phyloP scores from a whole-genome alignment of 208 protist species.

The Naegleria gruberi region DNA sequence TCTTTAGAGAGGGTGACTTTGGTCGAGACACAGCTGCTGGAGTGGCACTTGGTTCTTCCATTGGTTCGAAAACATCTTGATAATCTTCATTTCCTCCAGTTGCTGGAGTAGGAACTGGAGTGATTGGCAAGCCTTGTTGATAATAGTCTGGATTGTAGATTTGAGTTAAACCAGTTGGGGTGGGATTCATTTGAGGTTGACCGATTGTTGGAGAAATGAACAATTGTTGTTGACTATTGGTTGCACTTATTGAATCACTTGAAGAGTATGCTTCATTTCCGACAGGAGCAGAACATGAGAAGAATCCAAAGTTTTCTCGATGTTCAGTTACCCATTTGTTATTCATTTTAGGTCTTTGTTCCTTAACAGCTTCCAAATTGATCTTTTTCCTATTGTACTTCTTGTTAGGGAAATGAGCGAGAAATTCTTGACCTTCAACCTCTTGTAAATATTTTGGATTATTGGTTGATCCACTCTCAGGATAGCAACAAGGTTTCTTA shows the following conservation, averaged over 20 bases:
- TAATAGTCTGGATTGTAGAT: not conserved
- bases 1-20: not conserved
- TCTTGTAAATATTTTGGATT: not conserved
- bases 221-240: too few relatives aligned
- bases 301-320: not conserved
- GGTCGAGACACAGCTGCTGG: too few relatives aligned
- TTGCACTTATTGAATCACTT: not conserved
- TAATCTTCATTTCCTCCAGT: not conserved
- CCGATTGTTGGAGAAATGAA: not conserved
- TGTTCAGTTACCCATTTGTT: slow-evolving; percentile 9
- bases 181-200: too few relatives aligned
- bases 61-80: not conserved
- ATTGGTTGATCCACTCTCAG: not conserved
- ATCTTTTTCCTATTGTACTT: not conserved
- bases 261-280: not conserved
- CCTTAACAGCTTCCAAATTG: not conserved
- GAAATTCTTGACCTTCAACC: not conserved
- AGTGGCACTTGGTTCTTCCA: not conserved
- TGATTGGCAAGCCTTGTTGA: not conserved
- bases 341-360: not conserved
- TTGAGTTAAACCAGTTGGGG: too few relatives aligned
- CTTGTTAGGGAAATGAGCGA: not conserved
- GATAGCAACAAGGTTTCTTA: not conserved
- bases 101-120: not conserved
- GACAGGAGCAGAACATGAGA: not conserved